Conservation (phyloP, 202 grass and related monocot species). For the Schoenoplectus tabernaemontani region DNA sequence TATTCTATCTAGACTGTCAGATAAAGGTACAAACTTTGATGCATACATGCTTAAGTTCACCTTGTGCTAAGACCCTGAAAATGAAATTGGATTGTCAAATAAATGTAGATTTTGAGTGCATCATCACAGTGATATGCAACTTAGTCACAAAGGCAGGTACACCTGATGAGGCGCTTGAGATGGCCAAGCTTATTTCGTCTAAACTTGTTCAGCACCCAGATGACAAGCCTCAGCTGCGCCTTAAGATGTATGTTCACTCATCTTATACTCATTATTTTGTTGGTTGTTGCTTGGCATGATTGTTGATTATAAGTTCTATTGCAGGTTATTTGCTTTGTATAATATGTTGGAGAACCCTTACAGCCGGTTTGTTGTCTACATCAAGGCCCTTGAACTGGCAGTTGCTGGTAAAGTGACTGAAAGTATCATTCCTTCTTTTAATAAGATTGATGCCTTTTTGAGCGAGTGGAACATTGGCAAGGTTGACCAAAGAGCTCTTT, state of each 20-base stretch:
- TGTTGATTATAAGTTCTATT: background rate
- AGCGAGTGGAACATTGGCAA: conserved; percentile 65
- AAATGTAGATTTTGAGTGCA: conserved; percentile 70
- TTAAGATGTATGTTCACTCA: conserved; percentile 54
- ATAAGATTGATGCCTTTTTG: conserved; percentile 64
- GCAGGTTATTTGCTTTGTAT: conserved; percentile 73
- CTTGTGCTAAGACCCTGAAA: background rate
- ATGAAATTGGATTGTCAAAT: background rate
- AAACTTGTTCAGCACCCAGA: conserved; percentile 58
- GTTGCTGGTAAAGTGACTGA: conserved; percentile 48
- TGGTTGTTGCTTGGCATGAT: background rate
- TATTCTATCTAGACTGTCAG: conserved; percentile 44
- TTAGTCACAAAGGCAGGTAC: conserved; percentile 63
- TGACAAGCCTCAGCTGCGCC: conserved; percentile 60
- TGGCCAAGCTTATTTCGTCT: conserved; percentile 55
- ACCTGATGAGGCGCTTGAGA: conserved; percentile 68
- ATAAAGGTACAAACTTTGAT: conserved; percentile 40
- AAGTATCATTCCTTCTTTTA: conserved; percentile 66
- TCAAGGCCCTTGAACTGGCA: conserved; percentile 62
- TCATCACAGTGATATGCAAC: conserved; percentile 69
- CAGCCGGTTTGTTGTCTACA: conserved; percentile 68
- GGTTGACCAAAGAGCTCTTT: conserved; percentile 68
- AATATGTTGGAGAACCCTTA: conserved; percentile 56
- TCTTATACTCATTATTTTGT: background rate
- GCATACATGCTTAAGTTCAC: background rate